Base-by-base conservation (phyloP, 2,329 filamentous ascomycete genomes). In the Calonectria pseudoreteaudii region DNA sequence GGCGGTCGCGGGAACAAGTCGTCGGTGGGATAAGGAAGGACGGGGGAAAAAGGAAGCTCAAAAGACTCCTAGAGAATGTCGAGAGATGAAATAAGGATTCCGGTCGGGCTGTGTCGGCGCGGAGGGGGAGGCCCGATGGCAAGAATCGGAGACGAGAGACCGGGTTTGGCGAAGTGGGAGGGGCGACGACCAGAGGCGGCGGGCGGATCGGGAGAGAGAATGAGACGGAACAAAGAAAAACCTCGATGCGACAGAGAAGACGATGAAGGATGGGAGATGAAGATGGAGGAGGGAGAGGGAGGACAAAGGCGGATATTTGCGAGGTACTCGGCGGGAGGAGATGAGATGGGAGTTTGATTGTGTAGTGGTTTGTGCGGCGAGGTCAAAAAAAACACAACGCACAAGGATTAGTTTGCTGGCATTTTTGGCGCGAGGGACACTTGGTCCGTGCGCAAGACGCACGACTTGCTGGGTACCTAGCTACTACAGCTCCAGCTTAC, bases 171-270 rank as follows among this genome's bases (percentile, higher is more conserved):
- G 64, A 71, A n/a, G 38, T 52, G 73, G 76, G 79, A 80, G 77
- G 79, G 75, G 79, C 70, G 79, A 75, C 71, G 78, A 75, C 66
- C 60, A 75, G 74, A 58, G 10, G 77, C 74, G 68, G 76, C 71
- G 70, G 73, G 26, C 31, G 72, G 74, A 72, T 66, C 74, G 66
- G 68, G 69, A 47, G 50, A 50, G 58, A 53, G 67, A 64, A 68
- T 65, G 62, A 34, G 56, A 23, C 65, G 68, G 66, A 73, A 71
- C 66, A 69, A 73, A 73, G 70, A 67, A 75, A 70, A 53, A 65
- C 67, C 70, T 72, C 69, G 66, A 60, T 66, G 58, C 41, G 66
- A 70, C 47, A 23, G 67, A 66, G 66, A 70, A 69, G 66, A 71
- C 30, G 75, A 66, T 74, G 70, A 62, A 66, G 53, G 71, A 58